Evolutionary conservation across 129 eudicot genomes (phyloP).

Genomic region (Helianthus tuberosus): DNA sequence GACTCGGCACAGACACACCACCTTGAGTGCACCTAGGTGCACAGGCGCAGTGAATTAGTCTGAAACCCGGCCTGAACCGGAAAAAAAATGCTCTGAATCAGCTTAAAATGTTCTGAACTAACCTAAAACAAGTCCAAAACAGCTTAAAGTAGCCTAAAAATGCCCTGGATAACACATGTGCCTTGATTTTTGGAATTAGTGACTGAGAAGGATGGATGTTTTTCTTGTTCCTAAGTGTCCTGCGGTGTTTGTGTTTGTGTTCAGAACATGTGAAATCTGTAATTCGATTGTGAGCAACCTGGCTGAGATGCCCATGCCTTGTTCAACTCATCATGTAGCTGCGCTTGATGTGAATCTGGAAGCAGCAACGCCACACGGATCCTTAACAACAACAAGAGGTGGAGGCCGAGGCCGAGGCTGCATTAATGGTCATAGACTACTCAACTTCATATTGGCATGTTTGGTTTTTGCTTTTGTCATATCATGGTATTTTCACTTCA

Average conservation of each 20-base stretch:
- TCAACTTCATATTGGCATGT: constrained; percentile 75
- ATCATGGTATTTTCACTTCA: constrained; percentile 89
- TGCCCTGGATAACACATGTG: no score
- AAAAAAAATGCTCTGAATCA: no score
- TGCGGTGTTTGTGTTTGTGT: not conserved
- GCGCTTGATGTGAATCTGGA: constrained; percentile 30
- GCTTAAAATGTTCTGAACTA: no score
- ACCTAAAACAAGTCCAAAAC: no score
- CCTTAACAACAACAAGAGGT: not conserved
- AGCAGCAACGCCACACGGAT: constrained; percentile 21
- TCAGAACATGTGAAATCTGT: constrained; percentile 82
- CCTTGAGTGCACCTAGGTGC: no score
- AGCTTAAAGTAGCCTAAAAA: no score
- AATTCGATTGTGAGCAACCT: constrained; percentile 71
- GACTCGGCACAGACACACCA: no score
- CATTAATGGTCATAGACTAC: constrained; percentile 73
- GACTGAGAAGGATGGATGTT: no score
- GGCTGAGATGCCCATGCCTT: constrained; percentile 29
- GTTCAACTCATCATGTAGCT: constrained; percentile 26
- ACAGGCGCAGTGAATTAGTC: no score
- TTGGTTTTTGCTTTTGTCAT: constrained; percentile 86
- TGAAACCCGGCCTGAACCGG: no score
- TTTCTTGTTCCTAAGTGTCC: no score
- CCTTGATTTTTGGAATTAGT: no score
- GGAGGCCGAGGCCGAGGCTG: constrained; percentile 35